Evolutionary conservation across 768 basidiomycete species (phyloP).

Genomic region (Cystofilobasidium capitatum): DNA sequence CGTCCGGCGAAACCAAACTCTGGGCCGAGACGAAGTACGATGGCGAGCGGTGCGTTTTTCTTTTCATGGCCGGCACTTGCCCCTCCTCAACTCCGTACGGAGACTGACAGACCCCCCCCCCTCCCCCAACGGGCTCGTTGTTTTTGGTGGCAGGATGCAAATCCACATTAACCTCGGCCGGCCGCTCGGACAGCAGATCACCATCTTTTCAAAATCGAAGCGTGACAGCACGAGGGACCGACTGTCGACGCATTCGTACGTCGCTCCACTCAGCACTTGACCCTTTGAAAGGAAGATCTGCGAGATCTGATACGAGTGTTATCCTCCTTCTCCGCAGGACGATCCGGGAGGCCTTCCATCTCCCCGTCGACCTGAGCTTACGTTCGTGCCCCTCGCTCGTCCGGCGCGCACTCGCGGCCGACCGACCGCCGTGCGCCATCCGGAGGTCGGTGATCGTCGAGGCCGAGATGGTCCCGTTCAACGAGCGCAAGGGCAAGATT

Average conservation of each 20-base stretch:
- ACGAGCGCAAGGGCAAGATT: constrained; percentile 49
- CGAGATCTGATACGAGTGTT: not conserved
- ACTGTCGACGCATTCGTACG: constrained; percentile 50
- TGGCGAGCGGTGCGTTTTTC: constrained; percentile 55
- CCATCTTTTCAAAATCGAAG: constrained; percentile 79
- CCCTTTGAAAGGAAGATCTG: not conserved
- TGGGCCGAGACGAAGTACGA: constrained; percentile 94
- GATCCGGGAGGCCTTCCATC: constrained; percentile 54
- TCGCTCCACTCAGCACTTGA: constrained; percentile 8
- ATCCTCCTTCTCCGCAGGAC: constrained; percentile 43
- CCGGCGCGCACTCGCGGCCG: constrained; percentile 9
- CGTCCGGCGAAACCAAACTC: constrained; percentile 39
- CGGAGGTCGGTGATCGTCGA: constrained; percentile 47
- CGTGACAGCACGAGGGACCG: constrained; percentile 73
- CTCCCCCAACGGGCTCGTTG: no score
- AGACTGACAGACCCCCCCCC: not conserved
- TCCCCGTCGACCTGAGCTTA: constrained; percentile 33
- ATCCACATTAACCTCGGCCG: constrained; percentile 60
- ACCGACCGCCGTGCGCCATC: not conserved
- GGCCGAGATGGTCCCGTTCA: constrained; percentile 83
- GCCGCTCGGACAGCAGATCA: constrained; percentile 46
- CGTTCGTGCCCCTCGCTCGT: constrained; percentile 12
- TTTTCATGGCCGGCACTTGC: not conserved
- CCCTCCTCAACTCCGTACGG: not conserved
- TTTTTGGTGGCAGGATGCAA: constrained; percentile 50